Conservation (phyloP, 1,284 basidiomycete genomes). For the Cryptococcus jaspeensis region DNA sequence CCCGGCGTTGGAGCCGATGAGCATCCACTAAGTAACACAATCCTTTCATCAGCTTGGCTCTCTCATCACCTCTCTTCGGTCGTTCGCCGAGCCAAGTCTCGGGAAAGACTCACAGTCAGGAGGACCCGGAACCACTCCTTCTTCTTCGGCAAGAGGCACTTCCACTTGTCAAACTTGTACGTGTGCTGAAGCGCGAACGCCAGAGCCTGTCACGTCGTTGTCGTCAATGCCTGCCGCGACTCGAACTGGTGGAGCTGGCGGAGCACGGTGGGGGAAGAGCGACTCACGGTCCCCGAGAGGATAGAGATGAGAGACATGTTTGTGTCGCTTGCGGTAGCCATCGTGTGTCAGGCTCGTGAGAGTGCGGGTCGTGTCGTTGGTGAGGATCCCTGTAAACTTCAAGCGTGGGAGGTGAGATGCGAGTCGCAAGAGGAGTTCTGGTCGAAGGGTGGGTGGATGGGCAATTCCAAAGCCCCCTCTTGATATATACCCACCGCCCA, state of each 20-base stretch:
- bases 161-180: constrained; percentile 31
- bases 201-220: constrained; percentile 13
- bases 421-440: no score
- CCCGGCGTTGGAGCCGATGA: constrained; percentile 14
- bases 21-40: constrained; percentile 25
- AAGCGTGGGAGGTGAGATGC: no score
- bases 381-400: no score
- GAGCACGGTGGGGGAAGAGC: not conserved
- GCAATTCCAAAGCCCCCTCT: no score
- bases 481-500: no score
- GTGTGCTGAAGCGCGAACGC: constrained; percentile 23
- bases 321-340: constrained; percentile 14
- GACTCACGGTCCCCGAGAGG: constrained; percentile 17
- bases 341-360: not conserved
- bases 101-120: constrained; percentile 22
- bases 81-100: not conserved
- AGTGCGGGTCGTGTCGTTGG: no score
- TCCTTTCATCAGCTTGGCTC: not conserved
- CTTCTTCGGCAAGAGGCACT: constrained; percentile 29
- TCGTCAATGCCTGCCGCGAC: no score
- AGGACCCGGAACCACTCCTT: constrained; percentile 37
- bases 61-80: no score
- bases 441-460: no score
- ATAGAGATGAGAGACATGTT: constrained; percentile 13
- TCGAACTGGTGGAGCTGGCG: no score